Conservation (phyloP, 1,284 basidiomycete genomes). For the Cystobasidium pallidum region DNA sequence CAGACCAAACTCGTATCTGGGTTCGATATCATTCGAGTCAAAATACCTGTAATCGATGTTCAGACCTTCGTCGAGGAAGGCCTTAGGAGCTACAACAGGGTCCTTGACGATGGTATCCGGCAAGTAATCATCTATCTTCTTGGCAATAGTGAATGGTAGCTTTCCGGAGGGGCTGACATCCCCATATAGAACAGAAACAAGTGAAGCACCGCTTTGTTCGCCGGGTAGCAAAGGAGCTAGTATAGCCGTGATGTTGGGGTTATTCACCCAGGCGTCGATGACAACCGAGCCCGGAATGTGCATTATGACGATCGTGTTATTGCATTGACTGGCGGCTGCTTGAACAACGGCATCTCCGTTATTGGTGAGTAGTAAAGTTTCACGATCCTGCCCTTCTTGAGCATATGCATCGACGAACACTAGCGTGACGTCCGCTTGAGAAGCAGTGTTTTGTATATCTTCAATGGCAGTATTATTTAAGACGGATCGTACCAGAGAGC, state of each 20-base stretch:
- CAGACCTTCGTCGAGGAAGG: constrained; percentile 60
- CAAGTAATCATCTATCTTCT: constrained; percentile 66
- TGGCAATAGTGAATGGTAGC: constrained; percentile 64
- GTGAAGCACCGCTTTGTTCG: constrained; percentile 53
- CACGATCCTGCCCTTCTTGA: constrained; percentile 58
- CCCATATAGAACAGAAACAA: constrained; percentile 55
- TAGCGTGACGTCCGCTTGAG: constrained; percentile 60
- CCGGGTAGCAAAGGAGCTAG: constrained; percentile 52
- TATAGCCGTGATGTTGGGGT: constrained; percentile 53
- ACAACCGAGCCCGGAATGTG: constrained; percentile 58
- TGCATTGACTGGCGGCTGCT: constrained; percentile 56
- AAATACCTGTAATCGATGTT: constrained; percentile 63
- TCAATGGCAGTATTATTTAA: constrained; percentile 41
- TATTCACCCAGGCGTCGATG: constrained; percentile 48
- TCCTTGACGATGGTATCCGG: constrained; percentile 35
- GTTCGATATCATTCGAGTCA: constrained; percentile 57
- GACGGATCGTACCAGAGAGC: constrained; percentile 27
- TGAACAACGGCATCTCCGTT: constrained; percentile 54
- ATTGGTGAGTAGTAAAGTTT: constrained; percentile 56
- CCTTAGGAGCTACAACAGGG: constrained; percentile 50
- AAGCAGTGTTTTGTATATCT: constrained; percentile 46
- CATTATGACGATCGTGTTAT: constrained; percentile 79
- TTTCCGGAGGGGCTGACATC: constrained; percentile 61
- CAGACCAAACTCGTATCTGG: constrained; percentile 60
- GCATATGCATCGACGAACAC: constrained; percentile 67